phyloP scores from a whole-genome alignment of 2,329 filamentous ascomycete species.

The Fusarium humuli region DNA sequence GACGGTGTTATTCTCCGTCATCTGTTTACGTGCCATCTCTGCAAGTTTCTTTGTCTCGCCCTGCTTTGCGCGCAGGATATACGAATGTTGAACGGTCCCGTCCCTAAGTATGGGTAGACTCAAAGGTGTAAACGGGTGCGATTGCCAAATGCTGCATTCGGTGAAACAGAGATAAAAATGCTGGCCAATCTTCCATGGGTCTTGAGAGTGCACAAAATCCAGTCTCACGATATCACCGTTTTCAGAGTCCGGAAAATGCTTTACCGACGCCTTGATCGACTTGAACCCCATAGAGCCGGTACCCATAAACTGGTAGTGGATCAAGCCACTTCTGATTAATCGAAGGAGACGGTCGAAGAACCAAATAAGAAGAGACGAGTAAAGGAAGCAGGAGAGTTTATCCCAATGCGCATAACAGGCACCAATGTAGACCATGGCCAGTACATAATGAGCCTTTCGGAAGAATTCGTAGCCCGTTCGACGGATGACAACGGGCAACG shows the following conservation, averaged over 20 bases:
- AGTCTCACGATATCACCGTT: not conserved
- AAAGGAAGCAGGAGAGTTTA: not conserved
- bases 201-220: not conserved
- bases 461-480: conserved; percentile 3
- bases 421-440: not conserved
- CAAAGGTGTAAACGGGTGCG: not conserved
- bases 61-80: not conserved
- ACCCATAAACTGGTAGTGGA: not conserved
- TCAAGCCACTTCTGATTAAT: not conserved
- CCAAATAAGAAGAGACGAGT: not conserved
- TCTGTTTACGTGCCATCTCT: not conserved
- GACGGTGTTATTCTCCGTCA: rapidly evolving
- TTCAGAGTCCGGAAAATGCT: not conserved
- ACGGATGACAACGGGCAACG: not conserved
- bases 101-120: not conserved
- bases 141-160: conserved; percentile 1
- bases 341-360: not conserved
- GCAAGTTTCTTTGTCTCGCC: not conserved
- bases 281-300: not conserved
- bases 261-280: not conserved
- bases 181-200: not conserved
- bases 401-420: conserved; percentile 1
- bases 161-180: not conserved
- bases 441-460: not conserved
- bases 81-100: not conserved